These are phyloP conservation scores for Eurotiales sp. DNA, from an alignment of 2,329 filamentous ascomycete genomes.

Conservation along the genomic window DNA sequence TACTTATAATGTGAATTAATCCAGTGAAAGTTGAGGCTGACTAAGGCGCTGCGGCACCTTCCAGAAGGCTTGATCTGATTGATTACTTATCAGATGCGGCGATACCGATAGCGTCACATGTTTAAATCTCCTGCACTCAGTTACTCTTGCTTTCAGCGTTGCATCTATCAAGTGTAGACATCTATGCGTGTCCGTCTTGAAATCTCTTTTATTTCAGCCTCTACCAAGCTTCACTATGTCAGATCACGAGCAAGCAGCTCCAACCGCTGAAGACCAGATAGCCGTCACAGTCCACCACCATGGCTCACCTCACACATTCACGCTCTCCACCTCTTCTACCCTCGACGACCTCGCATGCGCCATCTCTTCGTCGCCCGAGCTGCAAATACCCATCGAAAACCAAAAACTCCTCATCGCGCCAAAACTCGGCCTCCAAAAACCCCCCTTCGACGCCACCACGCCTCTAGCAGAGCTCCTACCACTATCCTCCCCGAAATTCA, in stretches of 20 bases:
- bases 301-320: conserved; percentile 47
- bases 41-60: too few relatives aligned
- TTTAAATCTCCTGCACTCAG: too few relatives aligned
- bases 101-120: too few relatives aligned
- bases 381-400: conserved; percentile 39
- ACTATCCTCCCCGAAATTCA: conserved; percentile 36
- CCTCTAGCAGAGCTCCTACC: conserved; percentile 31
- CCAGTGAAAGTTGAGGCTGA: too few relatives aligned
- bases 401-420: conserved; percentile 46
- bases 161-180: background rate
- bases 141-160: background rate
- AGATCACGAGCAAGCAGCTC: background rate
- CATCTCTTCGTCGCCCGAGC: conserved; percentile 26
- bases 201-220: background rate
- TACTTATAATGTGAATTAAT: too few relatives aligned
- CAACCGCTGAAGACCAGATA: background rate
- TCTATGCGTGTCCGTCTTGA: too few relatives aligned
- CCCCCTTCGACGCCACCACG: conserved; percentile 39
- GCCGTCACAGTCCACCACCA: conserved; percentile 50
- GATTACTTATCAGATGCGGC: too few relatives aligned
- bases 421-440: conserved; percentile 45
- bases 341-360: conserved; percentile 41
- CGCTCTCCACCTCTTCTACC: conserved; percentile 49
- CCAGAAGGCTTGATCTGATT: too few relatives aligned
- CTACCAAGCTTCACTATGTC: background rate